Conservation (phyloP, 73 alveolate genomes). For the Blepharisma stoltei region DNA sequence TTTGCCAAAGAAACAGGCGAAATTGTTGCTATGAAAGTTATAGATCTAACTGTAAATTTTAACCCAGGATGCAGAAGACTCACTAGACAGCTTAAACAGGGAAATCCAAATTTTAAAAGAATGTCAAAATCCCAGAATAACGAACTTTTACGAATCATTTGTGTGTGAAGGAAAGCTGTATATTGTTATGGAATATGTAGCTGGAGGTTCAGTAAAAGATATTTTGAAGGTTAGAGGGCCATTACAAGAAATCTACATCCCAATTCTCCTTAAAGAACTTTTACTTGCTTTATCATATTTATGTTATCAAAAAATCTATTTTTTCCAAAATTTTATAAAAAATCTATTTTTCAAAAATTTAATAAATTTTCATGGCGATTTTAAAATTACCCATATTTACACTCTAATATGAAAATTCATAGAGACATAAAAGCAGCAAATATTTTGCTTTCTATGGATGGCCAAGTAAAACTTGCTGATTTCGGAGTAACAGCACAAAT, state of each 20-base stretch:
- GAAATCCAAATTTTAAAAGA: conserved; percentile 16
- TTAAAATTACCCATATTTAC: too few species aligned
- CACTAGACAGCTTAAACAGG: neutral
- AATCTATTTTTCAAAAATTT: too few species aligned
- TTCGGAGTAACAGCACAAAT: conserved; percentile 83
- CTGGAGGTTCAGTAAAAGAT: conserved; percentile 16
- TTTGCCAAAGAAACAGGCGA: conserved; percentile 31
- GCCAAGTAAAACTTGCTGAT: conserved; percentile 77
- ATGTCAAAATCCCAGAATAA: neutral
- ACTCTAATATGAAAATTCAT: conserved; percentile 58
- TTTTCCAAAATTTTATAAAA: conserved; percentile 60
- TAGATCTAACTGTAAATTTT: neutral
- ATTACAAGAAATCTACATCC: neutral
- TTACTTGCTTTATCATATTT: too few species aligned
- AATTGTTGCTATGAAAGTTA: conserved; percentile 36
- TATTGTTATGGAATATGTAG: conserved; percentile 23
- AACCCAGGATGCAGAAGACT: neutral
- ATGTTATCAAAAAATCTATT: too few species aligned
- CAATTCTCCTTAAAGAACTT: too few species aligned
- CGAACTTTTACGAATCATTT: conserved; percentile 16
- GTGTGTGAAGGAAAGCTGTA: neutral
- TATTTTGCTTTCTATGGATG: conserved; percentile 71
- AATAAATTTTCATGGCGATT: too few species aligned
- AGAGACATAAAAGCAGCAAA: conserved; percentile 88
- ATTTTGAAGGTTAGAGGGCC: neutral